Conservation (phyloP, 768 basidiomycete species). For the Termitomyces sp. region DNA sequence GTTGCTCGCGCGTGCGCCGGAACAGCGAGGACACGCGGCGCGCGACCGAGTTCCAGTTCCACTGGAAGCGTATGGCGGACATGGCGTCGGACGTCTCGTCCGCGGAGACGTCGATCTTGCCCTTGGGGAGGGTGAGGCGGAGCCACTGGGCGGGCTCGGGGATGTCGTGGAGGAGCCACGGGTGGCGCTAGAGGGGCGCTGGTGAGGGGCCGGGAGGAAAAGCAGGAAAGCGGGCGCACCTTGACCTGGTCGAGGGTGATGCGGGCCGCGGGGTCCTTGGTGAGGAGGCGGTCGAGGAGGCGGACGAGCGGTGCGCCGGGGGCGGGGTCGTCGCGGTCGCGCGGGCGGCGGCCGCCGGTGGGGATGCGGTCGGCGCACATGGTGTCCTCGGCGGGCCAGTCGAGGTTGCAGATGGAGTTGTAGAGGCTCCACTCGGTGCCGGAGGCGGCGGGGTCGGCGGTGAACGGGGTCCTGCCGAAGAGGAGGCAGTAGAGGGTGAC, state of each 20-base stretch:
- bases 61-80: conserved; percentile 42
- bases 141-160: conserved; percentile 69
- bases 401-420: conserved; percentile 68
- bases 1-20: conserved; percentile 29
- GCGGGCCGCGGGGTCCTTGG: conserved; percentile 72
- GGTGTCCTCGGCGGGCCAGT: conserved; percentile 58
- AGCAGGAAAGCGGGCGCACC: conserved; percentile 29
- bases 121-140: conserved; percentile 28
- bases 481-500: conserved; percentile 93
- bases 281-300: conserved; percentile 69
- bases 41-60: conserved; percentile 46
- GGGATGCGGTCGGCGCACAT: conserved; percentile 71
- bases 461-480: conserved; percentile 82
- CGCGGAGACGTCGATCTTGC: conserved; percentile 53
- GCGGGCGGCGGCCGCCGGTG: conserved; percentile 57
- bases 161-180: conserved; percentile 69
- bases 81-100: conserved; percentile 75
- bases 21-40: conserved; percentile 47
- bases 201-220: not conserved
- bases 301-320: conserved; percentile 63
- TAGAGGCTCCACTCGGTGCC: conserved; percentile 70
- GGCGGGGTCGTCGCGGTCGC: conserved; percentile 22
- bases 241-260: conserved; percentile 82
- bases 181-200: conserved; percentile 33
- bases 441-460: conserved; percentile 20